Base-by-base conservation (phyloP, 306 rosid species). In the Vachellia collinsii region DNA sequence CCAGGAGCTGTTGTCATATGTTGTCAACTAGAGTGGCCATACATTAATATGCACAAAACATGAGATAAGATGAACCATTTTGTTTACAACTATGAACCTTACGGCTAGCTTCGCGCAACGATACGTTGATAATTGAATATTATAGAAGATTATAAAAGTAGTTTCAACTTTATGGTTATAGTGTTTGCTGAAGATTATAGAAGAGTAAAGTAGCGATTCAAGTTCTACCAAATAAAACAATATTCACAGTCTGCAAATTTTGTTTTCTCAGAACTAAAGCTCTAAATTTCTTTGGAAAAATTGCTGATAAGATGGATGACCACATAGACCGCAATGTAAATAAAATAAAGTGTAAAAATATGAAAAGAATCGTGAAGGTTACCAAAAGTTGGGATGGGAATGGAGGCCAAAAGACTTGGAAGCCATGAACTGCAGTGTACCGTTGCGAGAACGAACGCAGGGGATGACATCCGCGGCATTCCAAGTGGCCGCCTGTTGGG, bases 331-430 rank as follows among this genome's bases (percentile, higher is more conserved):
- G 50, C 14, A 44, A 44, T 10, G 48, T 44, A 44, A 10, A 44
- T 11, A 44, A 44, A 44, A 10, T 11, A 13, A 44, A 44, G 7
- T 17, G 4, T 16, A 50, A 4, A 16, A 6, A 19, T 4, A 19
- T 0, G 59, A 53, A 23, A 11, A 58, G 7, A 59, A 61, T 1
- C 2, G 66, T 11, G 50, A 70, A 70, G 73, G 8, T 54, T 82
- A 88, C 93, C 93, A 71, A 44, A 88, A 75, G 25, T 47, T 37
- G 11, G 70, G 77, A 58, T 82, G 70, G 39, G 63, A 74, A 66
- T 77, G 62, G 70, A 36, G 38, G 25, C 54, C 62, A 8, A 23
- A 12, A 53, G 17, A 19, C 25, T 65, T 64, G 37, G 41, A 43
- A 14, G 41, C 36, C 17, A 1, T 56, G 80, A 63, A 71, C 58